Conservation (phyloP, 805 yeast species). For the Metschnikowia lachancei region DNA sequence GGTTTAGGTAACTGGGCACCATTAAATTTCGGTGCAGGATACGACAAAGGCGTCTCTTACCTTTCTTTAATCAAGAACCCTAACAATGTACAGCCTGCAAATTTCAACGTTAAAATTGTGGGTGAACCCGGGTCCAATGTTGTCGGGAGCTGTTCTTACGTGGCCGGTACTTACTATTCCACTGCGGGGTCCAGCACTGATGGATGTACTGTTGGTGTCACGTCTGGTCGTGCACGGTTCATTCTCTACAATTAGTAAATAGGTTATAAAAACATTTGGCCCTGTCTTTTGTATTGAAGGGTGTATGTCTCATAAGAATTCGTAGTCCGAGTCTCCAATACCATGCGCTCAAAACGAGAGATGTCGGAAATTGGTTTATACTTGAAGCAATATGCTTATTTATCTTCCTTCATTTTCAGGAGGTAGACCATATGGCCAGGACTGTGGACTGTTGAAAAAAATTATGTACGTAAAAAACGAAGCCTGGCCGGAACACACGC, state of each 20-base stretch:
- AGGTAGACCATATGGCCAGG: too few relatives aligned
- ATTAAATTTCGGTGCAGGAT: slow-evolving; percentile 89
- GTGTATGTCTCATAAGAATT: too few relatives aligned
- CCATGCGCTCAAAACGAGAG: too few relatives aligned
- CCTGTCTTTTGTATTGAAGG: neutral
- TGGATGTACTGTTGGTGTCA: slow-evolving; percentile 93
- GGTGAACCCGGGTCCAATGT: slow-evolving; percentile 61
- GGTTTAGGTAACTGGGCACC: slow-evolving; percentile 99
- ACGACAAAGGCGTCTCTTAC: slow-evolving; percentile 64
- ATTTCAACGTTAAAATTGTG: slow-evolving; percentile 62
- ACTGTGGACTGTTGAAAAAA: too few relatives aligned
- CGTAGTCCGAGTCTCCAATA: too few relatives aligned
- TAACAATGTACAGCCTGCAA: slow-evolving; percentile 65
- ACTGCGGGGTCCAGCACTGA: slow-evolving; percentile 56
- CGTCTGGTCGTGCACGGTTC: slow-evolving; percentile 77
- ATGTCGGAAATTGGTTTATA: too few relatives aligned
- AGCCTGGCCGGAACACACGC: too few relatives aligned
- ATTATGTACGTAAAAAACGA: too few relatives aligned
- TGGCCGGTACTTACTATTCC: slow-evolving; percentile 63
- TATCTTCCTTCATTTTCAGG: too few relatives aligned
- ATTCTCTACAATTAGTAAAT: slow-evolving; percentile 44
- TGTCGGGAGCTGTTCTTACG: slow-evolving; percentile 77
- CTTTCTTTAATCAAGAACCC: slow-evolving; percentile 94
- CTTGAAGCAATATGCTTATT: too few relatives aligned
- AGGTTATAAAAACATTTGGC: too few relatives aligned